Conservation (phyloP, 169 alveolate species). For the Plasmodium berghei region DNA sequence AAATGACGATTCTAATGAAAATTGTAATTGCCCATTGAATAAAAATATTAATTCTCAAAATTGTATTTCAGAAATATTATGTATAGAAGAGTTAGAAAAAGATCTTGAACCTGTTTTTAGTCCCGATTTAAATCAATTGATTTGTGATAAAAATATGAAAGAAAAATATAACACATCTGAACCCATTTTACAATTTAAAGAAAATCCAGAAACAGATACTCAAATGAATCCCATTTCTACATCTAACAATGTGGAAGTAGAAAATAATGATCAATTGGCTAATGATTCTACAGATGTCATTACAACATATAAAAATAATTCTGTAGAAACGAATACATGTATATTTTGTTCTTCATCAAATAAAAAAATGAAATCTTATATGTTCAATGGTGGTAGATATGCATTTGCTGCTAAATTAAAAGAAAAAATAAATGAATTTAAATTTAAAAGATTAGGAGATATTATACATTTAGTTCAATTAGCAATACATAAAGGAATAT, state of each 20-base stretch:
- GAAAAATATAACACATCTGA: background rate
- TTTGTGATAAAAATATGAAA: too few relatives aligned
- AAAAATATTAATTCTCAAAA: background rate
- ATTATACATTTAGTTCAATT: slow-evolving; percentile 86
- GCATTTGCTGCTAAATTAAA: slow-evolving; percentile 85
- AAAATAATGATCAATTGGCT: background rate
- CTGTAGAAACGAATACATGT: background rate
- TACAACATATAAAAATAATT: background rate
- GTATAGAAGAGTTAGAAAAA: too few relatives aligned
- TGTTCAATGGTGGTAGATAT: slow-evolving; percentile 85
- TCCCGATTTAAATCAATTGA: too few relatives aligned
- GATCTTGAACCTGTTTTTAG: too few relatives aligned
- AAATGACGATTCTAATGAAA: background rate
- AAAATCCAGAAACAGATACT: background rate
- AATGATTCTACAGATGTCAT: background rate
- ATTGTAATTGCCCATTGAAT: background rate
- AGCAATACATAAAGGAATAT: slow-evolving; percentile 85
- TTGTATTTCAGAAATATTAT: too few relatives aligned
- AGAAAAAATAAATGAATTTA: slow-evolving; percentile 81
- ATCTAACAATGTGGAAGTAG: background rate
- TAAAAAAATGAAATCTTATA: slow-evolving; percentile 66
- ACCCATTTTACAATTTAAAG: background rate
- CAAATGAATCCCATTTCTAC: background rate
- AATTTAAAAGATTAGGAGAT: slow-evolving; percentile 83
- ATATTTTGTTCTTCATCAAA: slow-evolving; percentile 48